Evolutionary conservation across 192 early-diverging fungal species (phyloP).

Genomic region (Rhizophagus clarus): DNA sequence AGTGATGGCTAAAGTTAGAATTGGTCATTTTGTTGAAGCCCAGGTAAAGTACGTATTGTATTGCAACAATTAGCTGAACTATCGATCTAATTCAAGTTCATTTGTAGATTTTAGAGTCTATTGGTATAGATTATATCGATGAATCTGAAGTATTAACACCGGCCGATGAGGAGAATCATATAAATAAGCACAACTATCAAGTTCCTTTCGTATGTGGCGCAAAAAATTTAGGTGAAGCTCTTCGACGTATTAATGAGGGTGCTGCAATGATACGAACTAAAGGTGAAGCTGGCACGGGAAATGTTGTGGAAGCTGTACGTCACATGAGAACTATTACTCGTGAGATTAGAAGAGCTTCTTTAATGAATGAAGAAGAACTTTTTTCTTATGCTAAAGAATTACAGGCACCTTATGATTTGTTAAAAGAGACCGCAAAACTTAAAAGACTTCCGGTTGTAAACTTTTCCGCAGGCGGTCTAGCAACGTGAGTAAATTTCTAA

Average conservation of each 20-base stretch:
- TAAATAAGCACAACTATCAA: slow-evolving; percentile 91
- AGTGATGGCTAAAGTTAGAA: slow-evolving; percentile 98
- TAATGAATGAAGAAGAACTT: slow-evolving; percentile 87
- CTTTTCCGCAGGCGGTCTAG: slow-evolving; percentile 97
- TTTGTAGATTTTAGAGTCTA: slow-evolving; percentile 78
- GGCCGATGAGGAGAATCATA: slow-evolving; percentile 95
- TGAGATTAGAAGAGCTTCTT: slow-evolving; percentile 85
- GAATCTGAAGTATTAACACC: slow-evolving; percentile 96
- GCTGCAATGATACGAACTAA: slow-evolving; percentile 98
- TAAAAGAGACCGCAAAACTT: slow-evolving; percentile 84
- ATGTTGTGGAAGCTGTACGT: slow-evolving; percentile 97
- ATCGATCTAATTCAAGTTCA: background rate
- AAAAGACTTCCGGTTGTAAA: slow-evolving; percentile 96
- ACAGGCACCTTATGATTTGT: slow-evolving; percentile 86
- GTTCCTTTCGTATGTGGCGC: slow-evolving; percentile 96
- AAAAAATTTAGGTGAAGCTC: slow-evolving; percentile 96
- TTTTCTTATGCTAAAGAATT: slow-evolving; percentile 97
- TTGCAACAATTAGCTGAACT: slow-evolving; percentile 12
- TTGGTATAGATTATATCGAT: slow-evolving; percentile 96
- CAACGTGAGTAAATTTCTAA: slow-evolving; percentile 55
- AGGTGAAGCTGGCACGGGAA: slow-evolving; percentile 98
- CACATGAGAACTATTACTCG: slow-evolving; percentile 87
- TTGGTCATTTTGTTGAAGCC: slow-evolving; percentile 99
- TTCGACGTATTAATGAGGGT: slow-evolving; percentile 95
- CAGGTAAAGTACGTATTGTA: slow-evolving; percentile 49